Conservation (phyloP, 345 rosid genomes). For the Syzygium oleosum region DNA sequence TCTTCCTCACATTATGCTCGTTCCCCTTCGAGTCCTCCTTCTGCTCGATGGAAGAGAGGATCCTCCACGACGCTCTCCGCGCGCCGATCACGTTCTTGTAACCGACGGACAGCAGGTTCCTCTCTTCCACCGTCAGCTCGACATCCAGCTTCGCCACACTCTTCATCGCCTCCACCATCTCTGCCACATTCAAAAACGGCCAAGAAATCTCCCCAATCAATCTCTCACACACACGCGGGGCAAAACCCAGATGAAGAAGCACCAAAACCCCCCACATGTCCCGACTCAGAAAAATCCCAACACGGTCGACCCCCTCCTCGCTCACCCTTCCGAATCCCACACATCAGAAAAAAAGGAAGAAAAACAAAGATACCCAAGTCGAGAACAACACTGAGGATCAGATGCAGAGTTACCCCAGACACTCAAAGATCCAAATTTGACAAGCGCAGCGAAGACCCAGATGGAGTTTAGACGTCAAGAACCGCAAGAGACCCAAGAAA, state of each 20-base stretch:
- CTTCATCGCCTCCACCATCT: slow-evolving; percentile 34
- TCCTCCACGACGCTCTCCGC: slow-evolving; percentile 34
- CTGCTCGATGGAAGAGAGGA: slow-evolving; percentile 25
- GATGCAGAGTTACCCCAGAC: neutral
- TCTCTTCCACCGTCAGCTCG: slow-evolving; percentile 30
- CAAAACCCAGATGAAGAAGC: neutral
- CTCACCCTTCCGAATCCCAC: neutral
- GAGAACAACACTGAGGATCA: neutral
- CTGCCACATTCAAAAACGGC: slow-evolving; percentile 3
- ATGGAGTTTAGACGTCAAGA: neutral
- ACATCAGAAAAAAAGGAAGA: neutral
- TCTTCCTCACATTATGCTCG: slow-evolving; percentile 21
- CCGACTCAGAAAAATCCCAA: neutral
- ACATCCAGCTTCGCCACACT: slow-evolving; percentile 24
- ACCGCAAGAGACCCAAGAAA: neutral
- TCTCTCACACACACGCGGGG: neutral
- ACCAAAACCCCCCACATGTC: neutral
- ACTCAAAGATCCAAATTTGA: neutral
- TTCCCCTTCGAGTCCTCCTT: slow-evolving; percentile 27
- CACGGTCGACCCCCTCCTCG: neutral
- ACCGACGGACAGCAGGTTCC: slow-evolving; percentile 27
- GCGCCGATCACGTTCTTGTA: slow-evolving; percentile 32
- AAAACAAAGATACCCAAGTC: neutral
- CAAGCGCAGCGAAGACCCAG: neutral
- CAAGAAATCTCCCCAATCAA: neutral